phyloP scores from a whole-genome alignment of 1,284 basidiomycete species.

The Ustilago bromivora region DNA sequence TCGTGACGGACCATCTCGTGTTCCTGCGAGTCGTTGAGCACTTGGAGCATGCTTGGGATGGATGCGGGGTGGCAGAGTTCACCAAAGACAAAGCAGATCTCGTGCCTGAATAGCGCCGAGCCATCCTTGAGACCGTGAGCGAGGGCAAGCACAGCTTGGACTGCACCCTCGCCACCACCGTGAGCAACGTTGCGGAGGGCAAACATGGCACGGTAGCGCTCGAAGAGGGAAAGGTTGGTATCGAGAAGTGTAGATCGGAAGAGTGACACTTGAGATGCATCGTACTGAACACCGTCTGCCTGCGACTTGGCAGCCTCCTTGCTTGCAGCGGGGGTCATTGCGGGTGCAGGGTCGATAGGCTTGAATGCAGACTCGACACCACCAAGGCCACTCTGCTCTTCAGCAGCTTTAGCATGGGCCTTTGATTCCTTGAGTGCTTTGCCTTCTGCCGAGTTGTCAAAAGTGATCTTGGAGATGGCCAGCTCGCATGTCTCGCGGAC shows the following conservation, averaged over 20 bases:
- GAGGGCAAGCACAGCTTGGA: conserved; percentile 84
- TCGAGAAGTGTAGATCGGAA: conserved; percentile 80
- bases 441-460: conserved; percentile 76
- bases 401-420: conserved; percentile 22
- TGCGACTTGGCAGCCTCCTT: conserved; percentile 45
- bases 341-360: conserved; percentile 94
- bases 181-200: conserved; percentile 76
- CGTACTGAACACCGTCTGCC: conserved; percentile 32
- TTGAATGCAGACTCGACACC: conserved; percentile 73
- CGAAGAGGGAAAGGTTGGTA: conserved; percentile 81
- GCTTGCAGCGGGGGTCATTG: conserved; percentile 65
- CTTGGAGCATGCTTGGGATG: conserved; percentile 84
- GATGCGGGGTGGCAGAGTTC: conserved; percentile 91
- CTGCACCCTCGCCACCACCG: conserved; percentile 56
- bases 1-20: conserved; percentile 99
- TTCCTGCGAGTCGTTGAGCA: conserved; percentile 80
- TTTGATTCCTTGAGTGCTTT: conserved; percentile 63
- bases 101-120: conserved; percentile 59
- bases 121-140: conserved; percentile 81
- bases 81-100: conserved; percentile 81
- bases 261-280: conserved; percentile 71
- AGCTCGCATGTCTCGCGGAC: conserved; percentile 98
- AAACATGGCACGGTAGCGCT: conserved; percentile 98
- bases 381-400: conserved; percentile 29
- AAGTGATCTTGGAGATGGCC: conserved; percentile 92